A percentile compares a stretch with the other conserved stretches of the same genome.
Evolutionary conservation across 1,284 basidiomycete species (phyloP).

Genomic region (Boletus semigastroideus): DNA sequence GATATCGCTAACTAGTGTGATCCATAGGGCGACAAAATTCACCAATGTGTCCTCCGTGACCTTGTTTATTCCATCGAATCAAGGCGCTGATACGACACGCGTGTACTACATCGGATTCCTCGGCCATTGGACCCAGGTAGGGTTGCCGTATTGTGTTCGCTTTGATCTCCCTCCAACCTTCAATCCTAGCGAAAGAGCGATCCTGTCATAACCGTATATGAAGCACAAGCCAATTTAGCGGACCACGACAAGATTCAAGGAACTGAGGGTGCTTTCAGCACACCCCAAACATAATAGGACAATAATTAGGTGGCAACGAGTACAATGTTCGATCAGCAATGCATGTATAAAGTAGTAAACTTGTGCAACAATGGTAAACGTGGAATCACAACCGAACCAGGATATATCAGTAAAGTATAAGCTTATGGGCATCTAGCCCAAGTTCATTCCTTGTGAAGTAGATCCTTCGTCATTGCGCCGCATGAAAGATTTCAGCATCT

Average conservation of each 20-base stretch:
- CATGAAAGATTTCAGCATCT: constrained; percentile 65
- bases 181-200: constrained; percentile 56
- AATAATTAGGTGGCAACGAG: constrained; percentile 4
- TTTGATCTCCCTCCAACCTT: constrained; percentile 2
- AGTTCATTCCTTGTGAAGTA: constrained; percentile 23
- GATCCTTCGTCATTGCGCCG: constrained; percentile 47
- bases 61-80: constrained; percentile 70
- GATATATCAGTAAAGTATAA: background rate
- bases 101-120: constrained; percentile 79
- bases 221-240: constrained; percentile 74
- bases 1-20: background rate
- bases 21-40: constrained; percentile 69
- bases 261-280: constrained; percentile 55
- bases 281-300: constrained; percentile 30
- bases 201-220: constrained; percentile 76
- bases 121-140: constrained; percentile 76
- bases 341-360: constrained; percentile 17
- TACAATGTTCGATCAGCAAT: constrained; percentile 10
- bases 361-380: constrained; percentile 3
- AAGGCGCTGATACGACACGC: constrained; percentile 67
- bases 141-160: background rate
- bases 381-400: background rate
- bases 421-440: constrained; percentile 10
- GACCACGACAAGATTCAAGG: constrained; percentile 81
- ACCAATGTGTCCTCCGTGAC: constrained; percentile 70